Base-by-base conservation (phyloP, 306 rosid species). In the Cucurbita maxima region DNA sequence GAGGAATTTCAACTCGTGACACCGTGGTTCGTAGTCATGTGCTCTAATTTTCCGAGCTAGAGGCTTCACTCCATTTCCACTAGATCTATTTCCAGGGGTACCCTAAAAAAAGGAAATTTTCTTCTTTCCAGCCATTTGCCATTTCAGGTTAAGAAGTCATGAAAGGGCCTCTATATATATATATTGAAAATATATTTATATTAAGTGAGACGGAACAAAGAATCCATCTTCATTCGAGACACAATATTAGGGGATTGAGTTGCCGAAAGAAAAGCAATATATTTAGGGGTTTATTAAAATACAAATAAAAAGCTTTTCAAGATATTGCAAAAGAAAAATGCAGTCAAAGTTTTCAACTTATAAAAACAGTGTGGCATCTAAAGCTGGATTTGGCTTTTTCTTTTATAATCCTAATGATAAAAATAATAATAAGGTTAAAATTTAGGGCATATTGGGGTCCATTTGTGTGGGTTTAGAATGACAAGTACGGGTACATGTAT, bases 311-410 rank as follows among this genome's bases (percentile, higher is more conserved):
- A 5, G 41, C 18, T 0, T 13, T 37, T 60, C 37, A 36, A 61
- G 22, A 62, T 18, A 18, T 41, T 1, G 71, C 36, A 38, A 64
- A 64, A 64, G 41, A 12, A 41, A 64, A 64, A 50, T 64, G 14
- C 71, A 64, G 71, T 64, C 71, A 64, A 64, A 64, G 36, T 64
- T 64, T 64, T 64, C 71, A 41, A 64, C 71, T 9, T 18, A n/a
- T 25, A 63, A 4, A 16, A 36, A 58, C 44, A 58, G 43, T 58
- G 1, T 58, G 43, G 19, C 19, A 60, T 34, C 20, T 60, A 60
- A 60, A 60, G 45, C 20, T 60, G 45, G 67, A 36, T 60, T 60
- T 60, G 11, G 13, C 44, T 7, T 15, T 16, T 37, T 36, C 2
- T 60, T 36, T 7, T 60, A 25, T 6, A 11, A 13, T 30, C 0